Percentiles rank a stretch among this genome's conserved stretches.
These are phyloP conservation scores for Gymnopilus dilepis DNA, from an alignment of 768 basidiomycete species.

Conservation along the genomic window DNA sequence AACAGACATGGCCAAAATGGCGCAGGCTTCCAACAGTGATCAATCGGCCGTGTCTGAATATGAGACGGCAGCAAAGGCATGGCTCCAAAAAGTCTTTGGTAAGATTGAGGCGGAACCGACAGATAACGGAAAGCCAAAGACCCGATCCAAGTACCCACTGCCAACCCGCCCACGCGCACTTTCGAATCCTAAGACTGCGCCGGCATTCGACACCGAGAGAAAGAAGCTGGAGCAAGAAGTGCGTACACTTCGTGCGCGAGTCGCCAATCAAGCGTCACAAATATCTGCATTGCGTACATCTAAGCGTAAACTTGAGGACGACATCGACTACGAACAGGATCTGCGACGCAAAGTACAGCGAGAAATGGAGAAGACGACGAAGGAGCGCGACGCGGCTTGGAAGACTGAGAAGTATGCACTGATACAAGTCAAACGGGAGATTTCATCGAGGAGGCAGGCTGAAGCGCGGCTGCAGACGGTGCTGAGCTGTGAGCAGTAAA, in stretches of 20 bases:
- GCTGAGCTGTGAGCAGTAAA: background rate
- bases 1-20: conserved; percentile 46
- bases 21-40: conserved; percentile 28
- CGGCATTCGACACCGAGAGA: background rate
- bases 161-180: background rate
- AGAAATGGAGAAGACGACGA: conserved; percentile 36
- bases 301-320: conserved; percentile 54
- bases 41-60: conserved; percentile 40
- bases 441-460: conserved; percentile 69
- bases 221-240: conserved; percentile 41
- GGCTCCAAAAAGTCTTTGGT: conserved; percentile 57
- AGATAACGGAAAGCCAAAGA: background rate
- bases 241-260: conserved; percentile 41
- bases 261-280: conserved; percentile 30
- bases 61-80: conserved; percentile 44
- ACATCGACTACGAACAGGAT: conserved; percentile 37
- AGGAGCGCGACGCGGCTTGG: conserved; percentile 36
- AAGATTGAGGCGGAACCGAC: background rate
- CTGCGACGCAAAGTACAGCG: conserved; percentile 42
- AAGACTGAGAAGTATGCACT: conserved; percentile 35
- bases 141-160: background rate
- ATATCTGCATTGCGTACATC: conserved; percentile 38
- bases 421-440: conserved; percentile 41
- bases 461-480: conserved; percentile 42
- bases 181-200: background rate